Conservation (phyloP, 495 filamentous ascomycete species). For the Aspergillus bridgeri region DNA sequence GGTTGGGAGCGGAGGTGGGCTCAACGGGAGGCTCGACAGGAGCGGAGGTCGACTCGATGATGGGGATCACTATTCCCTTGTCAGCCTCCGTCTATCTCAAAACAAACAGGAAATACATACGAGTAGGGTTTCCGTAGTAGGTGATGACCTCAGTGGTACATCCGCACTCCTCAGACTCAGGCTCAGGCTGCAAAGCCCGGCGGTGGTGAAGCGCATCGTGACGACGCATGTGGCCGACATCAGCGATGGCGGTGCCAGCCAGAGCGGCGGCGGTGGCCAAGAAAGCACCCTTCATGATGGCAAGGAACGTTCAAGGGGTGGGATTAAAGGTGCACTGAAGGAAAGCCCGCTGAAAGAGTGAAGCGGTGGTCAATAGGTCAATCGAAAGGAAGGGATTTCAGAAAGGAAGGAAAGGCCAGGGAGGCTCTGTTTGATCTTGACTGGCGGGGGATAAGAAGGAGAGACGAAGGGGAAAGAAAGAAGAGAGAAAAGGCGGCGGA, state of each 20-base stretch:
- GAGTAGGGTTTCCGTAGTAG: constrained; percentile 55
- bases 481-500: constrained; percentile 18
- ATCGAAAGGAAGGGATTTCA: constrained; percentile 36
- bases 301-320: constrained; percentile 22
- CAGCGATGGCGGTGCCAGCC: constrained; percentile 58
- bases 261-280: constrained; percentile 65
- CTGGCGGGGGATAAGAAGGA: constrained; percentile 31
- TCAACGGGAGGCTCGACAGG: constrained; percentile 6
- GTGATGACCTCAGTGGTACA: constrained; percentile 70
- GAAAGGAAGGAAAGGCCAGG: constrained; percentile 47
- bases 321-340: constrained; percentile 39
- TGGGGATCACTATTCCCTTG: constrained; percentile 26
- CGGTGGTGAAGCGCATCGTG: constrained; percentile 59
- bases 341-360: constrained; percentile 97
- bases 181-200: constrained; percentile 27
- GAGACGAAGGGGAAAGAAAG: constrained; percentile 38
- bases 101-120: constrained; percentile 36
- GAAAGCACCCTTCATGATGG: constrained; percentile 67
- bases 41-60: constrained; percentile 7
- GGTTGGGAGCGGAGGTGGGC: constrained; percentile 16
- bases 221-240: constrained; percentile 52
- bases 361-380: constrained; percentile 68
- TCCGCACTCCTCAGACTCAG: constrained; percentile 51
- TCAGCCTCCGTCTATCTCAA: background rate
- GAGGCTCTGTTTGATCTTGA: constrained; percentile 39